These are phyloP conservation scores for Teratosphaeria zuluensis DNA, from an alignment of 2,329 filamentous ascomycete species.

Conservation along the genomic window DNA sequence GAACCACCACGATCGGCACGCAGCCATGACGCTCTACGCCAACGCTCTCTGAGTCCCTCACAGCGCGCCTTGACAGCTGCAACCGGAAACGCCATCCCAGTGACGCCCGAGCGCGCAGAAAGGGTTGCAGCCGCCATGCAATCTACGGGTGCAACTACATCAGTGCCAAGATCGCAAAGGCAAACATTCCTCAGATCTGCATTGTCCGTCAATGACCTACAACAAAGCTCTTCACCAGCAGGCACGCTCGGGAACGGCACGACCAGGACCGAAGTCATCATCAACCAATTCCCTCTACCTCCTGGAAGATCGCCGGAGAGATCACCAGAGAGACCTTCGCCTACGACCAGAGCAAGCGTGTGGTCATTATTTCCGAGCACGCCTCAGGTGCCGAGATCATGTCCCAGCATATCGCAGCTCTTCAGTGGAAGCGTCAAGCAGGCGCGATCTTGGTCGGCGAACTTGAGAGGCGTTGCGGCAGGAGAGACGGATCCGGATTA, in stretches of 20 bases:
- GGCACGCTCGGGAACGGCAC: slow-evolving; percentile 4
- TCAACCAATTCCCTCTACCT: slow-evolving; percentile 16
- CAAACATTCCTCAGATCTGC: background rate
- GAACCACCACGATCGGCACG: background rate
- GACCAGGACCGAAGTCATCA: slow-evolving; percentile 13
- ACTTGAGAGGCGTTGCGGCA: background rate
- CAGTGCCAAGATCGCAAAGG: background rate
- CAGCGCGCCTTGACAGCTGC: slow-evolving; percentile 14
- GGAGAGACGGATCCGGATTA: background rate
- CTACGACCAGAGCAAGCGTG: background rate
- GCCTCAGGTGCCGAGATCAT: slow-evolving; percentile 5
- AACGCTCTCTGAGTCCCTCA: slow-evolving; percentile 6
- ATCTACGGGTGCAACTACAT: background rate
- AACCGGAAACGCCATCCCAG: slow-evolving; percentile 13
- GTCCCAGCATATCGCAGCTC: background rate
- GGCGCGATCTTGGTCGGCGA: background rate
- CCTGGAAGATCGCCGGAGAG: background rate
- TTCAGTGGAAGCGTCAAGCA: background rate
- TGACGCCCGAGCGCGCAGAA: slow-evolving; percentile 12
- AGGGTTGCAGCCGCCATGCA: background rate
- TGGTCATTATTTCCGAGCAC: slow-evolving; percentile 6
- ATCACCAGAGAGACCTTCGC: background rate
- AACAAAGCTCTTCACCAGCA: background rate
- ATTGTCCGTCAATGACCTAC: background rate
- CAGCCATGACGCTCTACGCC: background rate